Percentiles rank a stretch among this genome's conserved stretches.
Conservation (phyloP, 805 yeast species). For the Brettanomyces sp. region DNA sequence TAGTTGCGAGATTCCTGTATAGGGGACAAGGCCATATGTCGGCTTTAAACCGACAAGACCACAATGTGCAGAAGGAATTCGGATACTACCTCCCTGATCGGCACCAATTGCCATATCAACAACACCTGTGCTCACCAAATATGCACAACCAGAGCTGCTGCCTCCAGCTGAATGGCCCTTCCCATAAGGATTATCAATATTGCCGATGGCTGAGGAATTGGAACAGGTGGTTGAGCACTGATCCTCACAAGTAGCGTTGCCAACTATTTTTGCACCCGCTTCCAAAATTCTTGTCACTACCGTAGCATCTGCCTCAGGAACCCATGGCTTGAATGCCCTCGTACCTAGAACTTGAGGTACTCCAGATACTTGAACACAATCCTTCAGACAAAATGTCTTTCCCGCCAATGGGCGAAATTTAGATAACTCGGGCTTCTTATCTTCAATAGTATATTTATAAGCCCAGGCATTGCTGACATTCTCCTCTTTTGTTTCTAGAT, state of each 20-base stretch:
- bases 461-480: slow-evolving; percentile 26
- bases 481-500: slow-evolving; percentile 15
- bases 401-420: slow-evolving; percentile 20
- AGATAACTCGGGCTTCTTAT: slow-evolving; percentile 20
- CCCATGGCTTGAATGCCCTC: slow-evolving; percentile 12
- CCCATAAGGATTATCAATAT: slow-evolving; percentile 34
- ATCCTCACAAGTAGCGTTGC: slow-evolving; percentile 29
- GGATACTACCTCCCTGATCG: slow-evolving; percentile 38
- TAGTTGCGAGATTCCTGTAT: slow-evolving; percentile 27
- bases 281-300: slow-evolving; percentile 26
- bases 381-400: slow-evolving; percentile 23
- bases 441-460: slow-evolving; percentile 15
- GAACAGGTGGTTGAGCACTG: slow-evolving; percentile 18
- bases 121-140: slow-evolving; percentile 31
- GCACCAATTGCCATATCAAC: slow-evolving; percentile 29
- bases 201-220: slow-evolving; percentile 29
- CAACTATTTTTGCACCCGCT: slow-evolving; percentile 25
- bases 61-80: slow-evolving; percentile 33
- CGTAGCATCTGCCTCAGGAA: slow-evolving; percentile 27
- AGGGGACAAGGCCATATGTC: slow-evolving; percentile 33
- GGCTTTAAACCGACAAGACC: slow-evolving; percentile 35
- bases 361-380: slow-evolving; percentile 25
- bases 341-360: slow-evolving; percentile 30
- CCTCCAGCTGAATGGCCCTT: slow-evolving; percentile 29
- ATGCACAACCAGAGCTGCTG: slow-evolving; percentile 37